These are phyloP conservation scores for Emmonsia crescens DNA, from an alignment of 2,329 filamentous ascomycete genomes.

Conservation along the genomic window DNA sequence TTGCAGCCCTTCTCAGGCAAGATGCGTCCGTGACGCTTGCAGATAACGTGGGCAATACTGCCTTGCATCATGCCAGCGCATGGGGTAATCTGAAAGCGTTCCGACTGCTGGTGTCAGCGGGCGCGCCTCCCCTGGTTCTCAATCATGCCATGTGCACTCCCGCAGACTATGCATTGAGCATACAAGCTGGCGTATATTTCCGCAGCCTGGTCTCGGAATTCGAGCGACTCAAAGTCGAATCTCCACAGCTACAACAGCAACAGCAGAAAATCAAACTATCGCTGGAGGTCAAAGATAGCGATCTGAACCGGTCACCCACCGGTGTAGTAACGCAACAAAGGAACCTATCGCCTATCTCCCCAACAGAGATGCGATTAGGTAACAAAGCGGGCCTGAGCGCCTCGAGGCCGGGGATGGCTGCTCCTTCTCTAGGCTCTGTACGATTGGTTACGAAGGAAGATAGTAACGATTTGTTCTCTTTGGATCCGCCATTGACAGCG, in stretches of 20 bases:
- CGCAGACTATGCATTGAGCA: conserved; percentile 69
- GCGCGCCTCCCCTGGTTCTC: conserved; percentile 59
- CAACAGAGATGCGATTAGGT: neutral
- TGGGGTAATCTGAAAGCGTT: conserved; percentile 70
- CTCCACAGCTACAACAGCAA: conserved; percentile 3
- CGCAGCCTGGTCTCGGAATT: conserved; percentile 60
- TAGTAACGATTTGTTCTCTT: neutral
- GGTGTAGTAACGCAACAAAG: neutral
- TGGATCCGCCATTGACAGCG: conserved; percentile 1
- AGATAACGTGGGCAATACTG: conserved; percentile 71
- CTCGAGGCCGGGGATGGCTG: neutral
- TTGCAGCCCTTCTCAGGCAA: conserved; percentile 20
- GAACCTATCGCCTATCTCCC: conserved; percentile 2
- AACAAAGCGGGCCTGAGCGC: neutral
- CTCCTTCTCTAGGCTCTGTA: neutral
- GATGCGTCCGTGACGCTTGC: conserved; percentile 42
- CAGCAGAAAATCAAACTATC: conserved; percentile 1
- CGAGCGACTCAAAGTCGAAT: conserved; percentile 7
- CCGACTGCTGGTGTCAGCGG: conserved; percentile 64
- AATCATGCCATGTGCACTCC: conserved; percentile 77
- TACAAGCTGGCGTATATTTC: conserved; percentile 76
- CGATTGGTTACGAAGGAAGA: neutral
- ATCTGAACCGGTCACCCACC: neutral
- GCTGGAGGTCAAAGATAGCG: conserved; percentile 2
- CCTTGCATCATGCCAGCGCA: conserved; percentile 74